A percentile compares a stretch with the other conserved stretches of the same genome.
Evolutionary conservation across 208 protist genomes (phyloP).

Genomic region (Trypanosoma mega): DNA sequence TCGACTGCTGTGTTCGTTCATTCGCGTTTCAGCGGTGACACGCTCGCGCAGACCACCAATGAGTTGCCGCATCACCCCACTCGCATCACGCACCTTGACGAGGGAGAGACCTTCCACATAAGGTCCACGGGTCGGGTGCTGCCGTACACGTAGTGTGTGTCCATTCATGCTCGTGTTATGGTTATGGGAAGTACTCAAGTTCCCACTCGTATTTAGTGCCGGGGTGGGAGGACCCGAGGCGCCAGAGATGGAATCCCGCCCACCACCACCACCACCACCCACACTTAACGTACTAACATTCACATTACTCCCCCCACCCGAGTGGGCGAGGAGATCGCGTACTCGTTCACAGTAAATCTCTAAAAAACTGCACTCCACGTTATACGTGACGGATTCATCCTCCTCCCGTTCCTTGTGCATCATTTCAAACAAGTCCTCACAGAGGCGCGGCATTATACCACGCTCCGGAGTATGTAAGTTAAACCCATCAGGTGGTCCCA

Average conservation of each 20-base stretch:
- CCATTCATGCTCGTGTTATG: no score
- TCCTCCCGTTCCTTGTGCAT: conserved; percentile 67
- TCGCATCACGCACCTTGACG: conserved; percentile 58
- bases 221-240: conserved; percentile 8
- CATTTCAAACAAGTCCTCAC: conserved; percentile 59
- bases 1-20: conserved; percentile 95
- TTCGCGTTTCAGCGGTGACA: conserved; percentile 88
- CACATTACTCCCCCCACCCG: not conserved
- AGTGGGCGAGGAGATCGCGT: conserved; percentile 57
- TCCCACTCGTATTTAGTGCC: no score
- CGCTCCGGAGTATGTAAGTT: conserved; percentile 38
- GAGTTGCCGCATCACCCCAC: conserved; percentile 35
- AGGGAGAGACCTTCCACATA: conserved; percentile 78
- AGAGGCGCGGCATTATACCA: conserved; percentile 82
- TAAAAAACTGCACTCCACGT: conserved; percentile 76
- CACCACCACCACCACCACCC: not conserved
- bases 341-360: conserved; percentile 92
- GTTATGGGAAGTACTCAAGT: no score
- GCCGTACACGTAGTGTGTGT: conserved; percentile 64
- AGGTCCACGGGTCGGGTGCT: conserved; percentile 72
- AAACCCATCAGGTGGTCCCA: conserved; percentile 53
- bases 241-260: not conserved
- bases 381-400: conserved; percentile 55
- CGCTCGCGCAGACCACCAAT: conserved; percentile 63
- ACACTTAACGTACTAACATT: not conserved